These are phyloP conservation scores for Tribonema minus DNA, from an alignment of 108 stramenopile genomes.

Conservation along the genomic window DNA sequence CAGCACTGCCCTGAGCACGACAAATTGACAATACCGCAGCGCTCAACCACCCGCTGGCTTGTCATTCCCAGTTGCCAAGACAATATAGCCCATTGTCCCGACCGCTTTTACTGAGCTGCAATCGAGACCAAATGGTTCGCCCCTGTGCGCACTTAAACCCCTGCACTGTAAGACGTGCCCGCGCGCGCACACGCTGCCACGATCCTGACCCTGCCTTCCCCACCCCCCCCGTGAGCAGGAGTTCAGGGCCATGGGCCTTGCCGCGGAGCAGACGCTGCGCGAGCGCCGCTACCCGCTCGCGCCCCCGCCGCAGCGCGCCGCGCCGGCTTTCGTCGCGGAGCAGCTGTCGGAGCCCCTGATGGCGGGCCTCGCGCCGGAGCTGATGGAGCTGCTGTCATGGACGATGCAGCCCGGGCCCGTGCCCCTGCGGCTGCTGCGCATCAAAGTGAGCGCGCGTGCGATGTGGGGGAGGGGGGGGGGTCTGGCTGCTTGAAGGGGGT, in stretches of 20 bases:
- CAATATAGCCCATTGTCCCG: too few relatives aligned
- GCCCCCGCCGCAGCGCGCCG: constrained; percentile 10
- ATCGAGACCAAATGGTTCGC: too few relatives aligned
- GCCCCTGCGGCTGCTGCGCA: not conserved
- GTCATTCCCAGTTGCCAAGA: too few relatives aligned
- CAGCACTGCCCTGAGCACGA: too few relatives aligned
- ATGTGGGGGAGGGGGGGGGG: too few relatives aligned
- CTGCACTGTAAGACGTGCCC: not conserved
- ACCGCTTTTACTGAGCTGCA: too few relatives aligned
- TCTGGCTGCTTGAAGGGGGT: too few relatives aligned
- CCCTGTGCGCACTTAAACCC: too few relatives aligned
- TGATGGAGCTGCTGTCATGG: not conserved
- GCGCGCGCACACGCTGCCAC: not conserved
- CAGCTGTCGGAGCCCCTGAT: not conserved
- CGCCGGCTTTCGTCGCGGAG: not conserved
- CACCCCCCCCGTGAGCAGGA: not conserved
- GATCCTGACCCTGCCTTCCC: not conserved
- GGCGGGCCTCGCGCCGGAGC: not conserved
- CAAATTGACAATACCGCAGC: too few relatives aligned
- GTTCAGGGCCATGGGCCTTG: not conserved
- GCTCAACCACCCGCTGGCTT: too few relatives aligned
- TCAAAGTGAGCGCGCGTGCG: not conserved
- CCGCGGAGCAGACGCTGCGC: not conserved
- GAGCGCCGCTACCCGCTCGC: not conserved
- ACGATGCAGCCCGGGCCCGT: not conserved